Evolutionary conservation across 208 protist genomes (phyloP).

Genomic region (Angomonas ambiguus): DNA sequence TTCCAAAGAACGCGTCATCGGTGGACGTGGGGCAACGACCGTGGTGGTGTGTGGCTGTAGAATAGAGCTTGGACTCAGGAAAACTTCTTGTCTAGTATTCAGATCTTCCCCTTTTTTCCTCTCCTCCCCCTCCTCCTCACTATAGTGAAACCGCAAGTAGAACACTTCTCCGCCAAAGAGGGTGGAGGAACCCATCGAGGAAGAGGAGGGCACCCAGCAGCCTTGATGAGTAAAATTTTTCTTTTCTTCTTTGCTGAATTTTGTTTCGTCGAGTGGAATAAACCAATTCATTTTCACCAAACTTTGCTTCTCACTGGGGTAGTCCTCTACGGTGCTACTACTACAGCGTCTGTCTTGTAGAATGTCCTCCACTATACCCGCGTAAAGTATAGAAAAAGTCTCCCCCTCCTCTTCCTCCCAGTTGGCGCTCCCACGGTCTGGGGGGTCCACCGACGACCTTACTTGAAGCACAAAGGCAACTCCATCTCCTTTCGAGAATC

Average conservation of each 20-base stretch:
- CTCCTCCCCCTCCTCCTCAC: background rate
- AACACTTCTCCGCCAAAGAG: background rate
- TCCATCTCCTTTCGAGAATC: background rate
- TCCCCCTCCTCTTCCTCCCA: background rate
- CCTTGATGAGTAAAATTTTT: background rate
- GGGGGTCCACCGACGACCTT: no score
- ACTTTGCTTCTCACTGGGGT: background rate
- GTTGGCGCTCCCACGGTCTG: background rate
- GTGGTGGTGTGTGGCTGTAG: background rate
- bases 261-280: background rate
- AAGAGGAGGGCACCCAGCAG: background rate
- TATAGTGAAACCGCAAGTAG: background rate
- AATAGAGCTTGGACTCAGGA: background rate
- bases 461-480: background rate
- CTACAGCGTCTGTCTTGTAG: background rate
- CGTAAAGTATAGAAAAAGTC: background rate
- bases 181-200: background rate
- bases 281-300: background rate
- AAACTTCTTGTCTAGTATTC: background rate
- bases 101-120: no score
- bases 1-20: no score
- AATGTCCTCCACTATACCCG: background rate
- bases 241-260: background rate
- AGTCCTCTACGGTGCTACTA: background rate
- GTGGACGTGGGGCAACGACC: background rate